Conservation (phyloP, 768 basidiomycete genomes). For the Tricholoma flavovirens region DNA sequence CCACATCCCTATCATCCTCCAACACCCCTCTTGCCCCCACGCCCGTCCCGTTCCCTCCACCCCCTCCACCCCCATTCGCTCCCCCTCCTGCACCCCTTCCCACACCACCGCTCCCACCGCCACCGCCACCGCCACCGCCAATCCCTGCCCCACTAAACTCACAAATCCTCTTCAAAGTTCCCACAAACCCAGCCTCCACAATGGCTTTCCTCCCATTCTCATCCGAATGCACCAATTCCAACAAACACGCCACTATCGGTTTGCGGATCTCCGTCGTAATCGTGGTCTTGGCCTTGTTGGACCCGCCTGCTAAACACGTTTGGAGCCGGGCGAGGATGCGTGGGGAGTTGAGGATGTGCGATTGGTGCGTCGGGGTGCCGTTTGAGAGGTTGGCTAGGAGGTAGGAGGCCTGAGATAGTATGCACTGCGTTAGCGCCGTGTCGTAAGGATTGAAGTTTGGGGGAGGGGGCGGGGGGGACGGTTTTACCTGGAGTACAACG, state of each 20-base stretch:
- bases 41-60: conserved; percentile 7
- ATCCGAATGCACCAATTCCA: conserved; percentile 46
- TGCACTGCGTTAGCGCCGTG: too few species aligned
- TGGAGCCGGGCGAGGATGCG: conserved; percentile 50
- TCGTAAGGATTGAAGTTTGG: too few species aligned
- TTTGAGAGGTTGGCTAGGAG: conserved; percentile 68
- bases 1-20: conserved; percentile 59
- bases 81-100: conserved; percentile 6
- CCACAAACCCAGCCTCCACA: conserved; percentile 34
- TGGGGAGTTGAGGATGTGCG: conserved; percentile 44
- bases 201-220: conserved; percentile 28
- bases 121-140: background rate
- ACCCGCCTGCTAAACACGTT: conserved; percentile 46
- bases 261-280: conserved; percentile 52
- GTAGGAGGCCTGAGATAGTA: conserved; percentile 48
- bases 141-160: conserved; percentile 22
- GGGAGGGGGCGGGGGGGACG: background rate
- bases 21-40: conserved; percentile 22
- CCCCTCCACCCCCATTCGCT: conserved; percentile 4
- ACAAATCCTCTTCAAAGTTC: conserved; percentile 34
- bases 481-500: conserved; percentile 44
- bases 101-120: conserved; percentile 8
- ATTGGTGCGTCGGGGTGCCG: conserved; percentile 44
- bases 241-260: conserved; percentile 56
- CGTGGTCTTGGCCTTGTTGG: conserved; percentile 28